A percentile compares a stretch with the other conserved stretches of the same genome.
phyloP scores from a whole-genome alignment of 352 stramenopile species.

The Globisporangium echinulatum region DNA sequence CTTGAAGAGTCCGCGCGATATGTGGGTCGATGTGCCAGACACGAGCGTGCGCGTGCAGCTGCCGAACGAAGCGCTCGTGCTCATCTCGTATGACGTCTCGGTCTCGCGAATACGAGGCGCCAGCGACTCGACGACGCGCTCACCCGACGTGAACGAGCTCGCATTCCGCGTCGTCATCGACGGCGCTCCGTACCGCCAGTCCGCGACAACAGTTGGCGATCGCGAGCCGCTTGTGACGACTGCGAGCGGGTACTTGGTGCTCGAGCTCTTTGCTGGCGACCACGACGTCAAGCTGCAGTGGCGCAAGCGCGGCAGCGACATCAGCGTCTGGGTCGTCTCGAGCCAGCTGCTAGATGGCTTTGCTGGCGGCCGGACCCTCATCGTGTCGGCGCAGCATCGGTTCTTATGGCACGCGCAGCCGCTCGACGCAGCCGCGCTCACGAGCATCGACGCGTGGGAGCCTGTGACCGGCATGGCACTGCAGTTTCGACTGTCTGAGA shows the following conservation, averaged over 20 bases:
- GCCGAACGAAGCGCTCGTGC: slow-evolving; percentile 44
- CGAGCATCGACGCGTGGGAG: slow-evolving; percentile 51
- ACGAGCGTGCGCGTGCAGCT: slow-evolving; percentile 46
- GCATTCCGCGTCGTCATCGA: slow-evolving; percentile 58
- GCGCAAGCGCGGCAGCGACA: slow-evolving; percentile 46
- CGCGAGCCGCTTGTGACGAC: slow-evolving; percentile 45
- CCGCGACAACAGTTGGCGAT: slow-evolving; percentile 51
- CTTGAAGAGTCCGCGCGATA: slow-evolving; percentile 22
- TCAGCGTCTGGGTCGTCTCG: slow-evolving; percentile 51
- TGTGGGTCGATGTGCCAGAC: slow-evolving; percentile 53
- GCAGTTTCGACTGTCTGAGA: slow-evolving; percentile 40
- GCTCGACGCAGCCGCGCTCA: slow-evolving; percentile 25
- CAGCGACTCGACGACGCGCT: slow-evolving; percentile 1
- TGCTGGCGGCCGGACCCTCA: slow-evolving; percentile 45
- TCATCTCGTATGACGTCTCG: slow-evolving; percentile 66
- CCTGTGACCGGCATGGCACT: slow-evolving; percentile 46
- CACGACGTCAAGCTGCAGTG: slow-evolving; percentile 63
- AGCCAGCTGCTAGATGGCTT: slow-evolving; percentile 66
- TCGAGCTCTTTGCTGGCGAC: slow-evolving; percentile 39
- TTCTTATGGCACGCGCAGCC: slow-evolving; percentile 68
- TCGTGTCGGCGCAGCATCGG: slow-evolving; percentile 60
- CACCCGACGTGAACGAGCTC: slow-evolving; percentile 38
- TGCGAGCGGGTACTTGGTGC: slow-evolving; percentile 50
- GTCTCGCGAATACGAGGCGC: slow-evolving; percentile 34
- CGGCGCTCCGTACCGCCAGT: slow-evolving; percentile 53